Evolutionary conservation across 768 basidiomycete genomes (phyloP), one percentile per base, ranked within the genome.

Genomic region (Filobasidium wieringae): DNA sequence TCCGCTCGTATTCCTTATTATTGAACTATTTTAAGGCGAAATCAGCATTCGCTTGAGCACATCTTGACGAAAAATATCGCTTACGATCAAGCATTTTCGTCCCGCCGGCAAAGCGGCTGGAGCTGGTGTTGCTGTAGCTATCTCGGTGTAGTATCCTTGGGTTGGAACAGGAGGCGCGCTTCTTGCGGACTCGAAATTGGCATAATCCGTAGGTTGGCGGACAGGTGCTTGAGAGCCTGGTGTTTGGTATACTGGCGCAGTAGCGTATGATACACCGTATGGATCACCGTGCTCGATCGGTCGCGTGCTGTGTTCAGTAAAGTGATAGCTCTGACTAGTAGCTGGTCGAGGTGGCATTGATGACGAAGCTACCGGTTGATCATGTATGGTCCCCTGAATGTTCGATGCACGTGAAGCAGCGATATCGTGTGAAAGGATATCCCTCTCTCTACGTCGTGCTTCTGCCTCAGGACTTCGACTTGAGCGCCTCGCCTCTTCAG

Each of bases 1-100:
- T 79, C 1, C 88, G 83, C 29, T 84, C 84, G 62, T 96, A 96
- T 0, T 79, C 73, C 66, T 82, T 85, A 71, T 83, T 86, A 77
- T 92, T 92, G 30, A 89, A 84, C 83, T 73, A 57, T 22, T n/a
- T n/a, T n/a, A 17, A 2, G 2, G 50, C 12, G 15, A 39, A 41
- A 17, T 19, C 43, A 7, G 14, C 34, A 29, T 51, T 12, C 47
- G 0, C 51, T 31, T 15, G 14, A 17, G 53, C 31, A 3, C 15
- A 1, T 6, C n/a, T 14, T 29, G 33, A 41, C 9, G 7, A 19
- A 37, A 47, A 22, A 12, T 19, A 40, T 26, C 56, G 43, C 70
- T 55, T 37, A 72, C 68, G 7, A 68, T 32, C 55, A 70, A 69
- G 2, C 65, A 51, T 56, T 70, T 70, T 5, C 60, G 59, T 8